Percentiles rank a stretch among this genome's conserved stretches.
These are phyloP conservation scores for Nakazawaea peltata DNA, from an alignment of 805 yeast genomes.

Conservation along the genomic window DNA sequence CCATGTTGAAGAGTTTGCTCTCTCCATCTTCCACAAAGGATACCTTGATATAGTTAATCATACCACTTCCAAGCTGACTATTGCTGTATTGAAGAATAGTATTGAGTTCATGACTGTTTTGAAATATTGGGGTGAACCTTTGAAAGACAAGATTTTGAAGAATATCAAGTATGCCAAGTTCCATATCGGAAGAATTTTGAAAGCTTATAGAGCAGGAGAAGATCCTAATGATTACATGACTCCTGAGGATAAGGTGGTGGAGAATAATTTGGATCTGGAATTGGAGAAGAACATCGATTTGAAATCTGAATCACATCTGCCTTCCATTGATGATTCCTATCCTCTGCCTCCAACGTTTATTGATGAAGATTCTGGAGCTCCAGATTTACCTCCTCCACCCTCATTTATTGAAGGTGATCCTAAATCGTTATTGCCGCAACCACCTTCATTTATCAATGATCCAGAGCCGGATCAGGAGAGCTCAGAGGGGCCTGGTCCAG, in stretches of 20 bases:
- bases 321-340: neutral
- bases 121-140: constrained; percentile 31
- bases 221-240: constrained; percentile 51
- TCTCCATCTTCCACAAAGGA: constrained; percentile 47
- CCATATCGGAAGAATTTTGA: constrained; percentile 51
- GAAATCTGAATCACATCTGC: neutral
- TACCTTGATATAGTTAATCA: constrained; percentile 38
- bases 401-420: neutral
- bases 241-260: constrained; percentile 21
- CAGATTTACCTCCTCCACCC: constrained; percentile 1
- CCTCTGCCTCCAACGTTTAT: constrained; percentile 2
- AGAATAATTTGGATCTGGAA: constrained; percentile 2
- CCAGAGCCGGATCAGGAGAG: too few relatives aligned
- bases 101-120: constrained; percentile 44
- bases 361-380: neutral
- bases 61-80: constrained; percentile 37
- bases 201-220: constrained; percentile 36
- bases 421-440: neutral
- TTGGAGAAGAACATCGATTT: neutral
- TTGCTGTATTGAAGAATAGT: constrained; percentile 43
- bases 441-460: constrained; percentile 1
- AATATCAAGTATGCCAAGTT: constrained; percentile 56
- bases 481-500: neutral
- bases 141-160: constrained; percentile 18
- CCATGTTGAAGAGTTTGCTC: constrained; percentile 50